Conservation (phyloP, 306 rosid species). For the Chamaecrista fasciculata region DNA sequence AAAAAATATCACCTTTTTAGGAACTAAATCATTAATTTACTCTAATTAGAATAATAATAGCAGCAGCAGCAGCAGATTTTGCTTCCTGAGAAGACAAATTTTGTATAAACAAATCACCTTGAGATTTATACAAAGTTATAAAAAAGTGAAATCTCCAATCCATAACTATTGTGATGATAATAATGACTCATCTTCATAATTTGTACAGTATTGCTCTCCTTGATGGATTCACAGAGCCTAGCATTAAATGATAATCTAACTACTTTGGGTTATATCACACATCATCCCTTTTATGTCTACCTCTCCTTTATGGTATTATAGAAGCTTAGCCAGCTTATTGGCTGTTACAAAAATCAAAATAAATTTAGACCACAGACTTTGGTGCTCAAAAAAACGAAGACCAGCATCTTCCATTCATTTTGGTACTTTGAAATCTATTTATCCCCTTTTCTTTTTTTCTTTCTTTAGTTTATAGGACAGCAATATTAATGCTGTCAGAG, state of each 20-base stretch:
- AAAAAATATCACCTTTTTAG: too few species aligned
- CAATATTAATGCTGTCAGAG: not conserved
- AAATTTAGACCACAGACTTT: not conserved
- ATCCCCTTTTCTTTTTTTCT: not conserved
- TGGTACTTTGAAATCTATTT: not conserved
- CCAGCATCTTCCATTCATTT: not conserved
- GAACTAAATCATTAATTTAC: too few species aligned
- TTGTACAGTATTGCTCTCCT: not conserved
- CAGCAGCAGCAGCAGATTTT: too few species aligned
- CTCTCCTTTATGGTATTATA: not conserved
- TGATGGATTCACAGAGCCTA: not conserved
- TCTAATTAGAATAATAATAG: too few species aligned
- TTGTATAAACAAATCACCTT: too few species aligned
- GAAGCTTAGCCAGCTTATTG: not conserved
- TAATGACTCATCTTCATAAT: not conserved
- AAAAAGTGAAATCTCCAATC: too few species aligned
- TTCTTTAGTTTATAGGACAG: not conserved
- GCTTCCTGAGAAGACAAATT: too few species aligned
- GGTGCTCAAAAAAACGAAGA: not conserved
- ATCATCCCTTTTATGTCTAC: not conserved
- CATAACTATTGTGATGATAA: not conserved
- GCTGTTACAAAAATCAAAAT: not conserved
- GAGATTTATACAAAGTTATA: too few species aligned
- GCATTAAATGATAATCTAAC: constrained; percentile 10
- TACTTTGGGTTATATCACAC: not conserved